These are phyloP conservation scores for Neocucurbitaria cava DNA, from an alignment of 2,329 filamentous ascomycete genomes.

Conservation along the genomic window DNA sequence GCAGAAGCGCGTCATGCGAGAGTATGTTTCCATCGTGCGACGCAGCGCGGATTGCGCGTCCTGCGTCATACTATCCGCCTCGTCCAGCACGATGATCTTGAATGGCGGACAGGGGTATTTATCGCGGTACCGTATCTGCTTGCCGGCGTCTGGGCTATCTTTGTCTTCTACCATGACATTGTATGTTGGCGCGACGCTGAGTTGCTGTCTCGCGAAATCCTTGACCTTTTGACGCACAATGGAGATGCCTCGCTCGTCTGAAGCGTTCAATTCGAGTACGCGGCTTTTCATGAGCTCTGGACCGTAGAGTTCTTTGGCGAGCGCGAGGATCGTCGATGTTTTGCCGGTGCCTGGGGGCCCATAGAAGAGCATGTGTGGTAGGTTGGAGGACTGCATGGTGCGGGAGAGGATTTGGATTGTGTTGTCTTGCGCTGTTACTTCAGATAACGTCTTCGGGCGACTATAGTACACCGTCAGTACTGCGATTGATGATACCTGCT, in stretches of 20 bases:
- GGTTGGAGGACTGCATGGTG: constrained; percentile 94
- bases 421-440: constrained; percentile 97
- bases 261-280: constrained; percentile 98
- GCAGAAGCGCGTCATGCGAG: constrained; percentile 94
- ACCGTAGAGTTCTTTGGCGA: constrained; percentile 96
- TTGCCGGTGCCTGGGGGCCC: constrained; percentile 97
- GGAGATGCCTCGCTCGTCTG: constrained; percentile 95
- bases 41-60: constrained; percentile 93
- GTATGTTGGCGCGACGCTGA: constrained; percentile 76
- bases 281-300: constrained; percentile 91
- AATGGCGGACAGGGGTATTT: constrained; percentile 94
- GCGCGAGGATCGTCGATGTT: constrained; percentile 94
- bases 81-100: constrained; percentile 98
- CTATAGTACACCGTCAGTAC: constrained; percentile 56
- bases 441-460: constrained; percentile 89
- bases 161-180: constrained; percentile 63
- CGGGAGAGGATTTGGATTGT: constrained; percentile 91
- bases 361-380: constrained; percentile 99
- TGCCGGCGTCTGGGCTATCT: constrained; percentile 29
- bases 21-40: constrained; percentile 98
- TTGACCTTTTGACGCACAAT: constrained; percentile 99
- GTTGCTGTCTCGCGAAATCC: constrained; percentile 94
- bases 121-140: constrained; percentile 57
- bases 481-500: background rate
- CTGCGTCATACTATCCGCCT: constrained; percentile 98